Conservation (phyloP, 148 eudicot genomes). For the Rhododendron vialii region DNA sequence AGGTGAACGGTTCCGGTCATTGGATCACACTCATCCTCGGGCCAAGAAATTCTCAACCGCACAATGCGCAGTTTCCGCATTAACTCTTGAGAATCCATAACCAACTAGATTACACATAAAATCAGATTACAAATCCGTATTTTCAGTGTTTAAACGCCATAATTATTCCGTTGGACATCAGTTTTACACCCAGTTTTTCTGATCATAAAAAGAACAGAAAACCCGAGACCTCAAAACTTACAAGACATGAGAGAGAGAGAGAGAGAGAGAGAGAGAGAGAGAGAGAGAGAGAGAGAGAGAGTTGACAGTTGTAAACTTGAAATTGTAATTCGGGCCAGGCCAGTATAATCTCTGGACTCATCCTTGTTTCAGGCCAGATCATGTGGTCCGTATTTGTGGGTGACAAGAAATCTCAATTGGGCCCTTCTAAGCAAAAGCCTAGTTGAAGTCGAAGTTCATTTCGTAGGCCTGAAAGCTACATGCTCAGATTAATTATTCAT, state of each 20-base stretch:
- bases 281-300: background rate
- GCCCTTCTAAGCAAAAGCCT: background rate
- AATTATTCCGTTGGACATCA: too few species aligned
- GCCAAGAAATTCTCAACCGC: background rate
- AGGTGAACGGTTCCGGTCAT: background rate
- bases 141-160: too few species aligned
- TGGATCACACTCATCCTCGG: background rate
- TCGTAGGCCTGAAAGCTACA: background rate
- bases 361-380: background rate
- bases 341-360: background rate
- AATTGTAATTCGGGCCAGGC: background rate
- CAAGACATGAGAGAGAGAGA: background rate
- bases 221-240: background rate
- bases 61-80: too few species aligned
- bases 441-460: background rate
- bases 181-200: background rate
- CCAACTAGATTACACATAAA: background rate
- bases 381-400: background rate
- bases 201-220: background rate
- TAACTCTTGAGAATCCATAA: background rate
- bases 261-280: background rate
- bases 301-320: background rate
- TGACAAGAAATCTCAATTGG: background rate
- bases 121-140: too few species aligned
- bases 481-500: background rate